Evolutionary conservation across 1,284 basidiomycete species (phyloP), one percentile per base, ranked within the genome.

Genomic region (Cryptococcus sp.): DNA sequence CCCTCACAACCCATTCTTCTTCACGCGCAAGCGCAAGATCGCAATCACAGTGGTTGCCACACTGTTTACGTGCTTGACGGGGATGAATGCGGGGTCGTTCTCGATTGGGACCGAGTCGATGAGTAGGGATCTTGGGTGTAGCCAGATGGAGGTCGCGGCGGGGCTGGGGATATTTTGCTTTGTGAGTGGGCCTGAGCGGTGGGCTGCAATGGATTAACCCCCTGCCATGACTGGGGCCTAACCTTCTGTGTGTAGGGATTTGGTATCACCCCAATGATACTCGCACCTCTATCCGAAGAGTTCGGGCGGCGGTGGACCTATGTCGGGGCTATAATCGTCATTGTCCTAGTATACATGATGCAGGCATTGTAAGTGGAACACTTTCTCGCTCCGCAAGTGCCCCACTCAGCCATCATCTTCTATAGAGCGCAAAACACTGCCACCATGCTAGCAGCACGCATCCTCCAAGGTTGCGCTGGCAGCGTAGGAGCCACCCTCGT

Each of bases 221-320:
- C 38, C 18, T 20, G n/a, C 15, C 33, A 44, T 28, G 33, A 21
- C 21, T 9, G 20, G 40, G 23, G 45, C 24, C 45, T 50, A 12
- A n/a, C n/a, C n/a, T 33, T 4, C 28, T 21, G 9, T 12, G 11
- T 23, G 4, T 76, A 88, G 33, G 88, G 87, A 0, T 90, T 89
- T 62, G 85, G 80, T 1, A 60, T 88, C 18, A 80, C 85, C 1
- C 89, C 89, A 0, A 80, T 91, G 11, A 78, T 88, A 2, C 80
- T 86, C 0, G 85, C 87, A 0, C 86, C 88, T 0, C 82, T 89
- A 59, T 86, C 85, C 57, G 88, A 90, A 69, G 88, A 90, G 66
- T 84, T 88, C 61, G 88, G 88, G 0, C 75, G 88, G 38, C 82
- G 82, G 51, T 85, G 85, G 33, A 75, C 89, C 15, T 90, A 89